Percentiles rank a stretch among this genome's conserved stretches.
Conservation (phyloP, 2,329 filamentous ascomycete genomes). For the Venturiaceae sp. region DNA sequence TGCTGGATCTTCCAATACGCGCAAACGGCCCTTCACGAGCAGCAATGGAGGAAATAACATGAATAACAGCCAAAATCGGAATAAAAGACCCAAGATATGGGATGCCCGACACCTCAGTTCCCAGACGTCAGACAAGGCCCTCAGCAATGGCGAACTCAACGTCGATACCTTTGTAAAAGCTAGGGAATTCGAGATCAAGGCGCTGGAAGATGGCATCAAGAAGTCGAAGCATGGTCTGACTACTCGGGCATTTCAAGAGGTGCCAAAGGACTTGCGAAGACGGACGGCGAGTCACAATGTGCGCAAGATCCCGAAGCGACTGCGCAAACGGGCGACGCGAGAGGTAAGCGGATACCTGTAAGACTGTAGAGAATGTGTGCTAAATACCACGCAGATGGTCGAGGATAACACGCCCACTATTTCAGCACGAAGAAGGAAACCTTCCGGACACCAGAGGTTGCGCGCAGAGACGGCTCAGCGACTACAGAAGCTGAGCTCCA, state of each 20-base stretch:
- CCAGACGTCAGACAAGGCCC: slow-evolving; percentile 42
- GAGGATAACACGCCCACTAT: slow-evolving; percentile 87
- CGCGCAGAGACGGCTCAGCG: slow-evolving; percentile 68
- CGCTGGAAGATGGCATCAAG: slow-evolving; percentile 73
- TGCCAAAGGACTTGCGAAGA: slow-evolving; percentile 74
- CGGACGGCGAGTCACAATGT: slow-evolving; percentile 93
- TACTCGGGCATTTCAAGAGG: slow-evolving; percentile 78
- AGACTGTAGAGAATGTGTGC: slow-evolving; percentile 1
- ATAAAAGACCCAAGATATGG: background rate
- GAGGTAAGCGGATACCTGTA: slow-evolving; percentile 33
- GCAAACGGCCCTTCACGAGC: too few species aligned
- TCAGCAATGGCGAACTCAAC: slow-evolving; percentile 68
- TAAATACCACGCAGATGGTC: slow-evolving; percentile 51
- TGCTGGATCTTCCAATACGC: background rate
- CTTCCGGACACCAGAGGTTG: slow-evolving; percentile 42
- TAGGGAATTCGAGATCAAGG: slow-evolving; percentile 80
- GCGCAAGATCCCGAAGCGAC: slow-evolving; percentile 71
- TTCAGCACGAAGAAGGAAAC: slow-evolving; percentile 53
- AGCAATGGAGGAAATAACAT: too few species aligned
- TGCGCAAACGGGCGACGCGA: slow-evolving; percentile 58
- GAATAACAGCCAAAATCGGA: background rate
- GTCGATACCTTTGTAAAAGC: slow-evolving; percentile 75
- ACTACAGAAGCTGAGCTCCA: slow-evolving; percentile 47
- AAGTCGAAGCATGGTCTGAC: slow-evolving; percentile 55
- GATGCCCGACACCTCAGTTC: slow-evolving; percentile 32